Evolutionary conservation across 2,329 filamentous ascomycete genomes (phyloP), one percentile per base, ranked within the genome.

Genomic region (Claviceps lovelessii): DNA sequence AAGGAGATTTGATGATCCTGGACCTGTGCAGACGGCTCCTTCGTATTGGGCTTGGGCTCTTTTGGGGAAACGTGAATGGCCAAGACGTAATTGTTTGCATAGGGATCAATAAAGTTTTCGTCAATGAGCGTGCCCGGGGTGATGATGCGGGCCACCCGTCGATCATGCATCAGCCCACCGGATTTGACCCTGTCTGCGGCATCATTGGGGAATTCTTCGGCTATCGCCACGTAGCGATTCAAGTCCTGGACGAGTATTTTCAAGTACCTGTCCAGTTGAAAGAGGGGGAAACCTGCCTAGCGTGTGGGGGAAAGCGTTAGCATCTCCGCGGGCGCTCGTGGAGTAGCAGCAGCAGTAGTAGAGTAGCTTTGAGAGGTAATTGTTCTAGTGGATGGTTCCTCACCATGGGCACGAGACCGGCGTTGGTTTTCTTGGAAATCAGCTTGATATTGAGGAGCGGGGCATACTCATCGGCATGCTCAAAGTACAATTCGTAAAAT

Each of bases 401-500:
- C 73, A 90, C 87, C 91, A 98, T 97, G 6, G 90, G 74, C 19
- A 98, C 88, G 28, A 81, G 79, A 1, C 86, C 87, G 9, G 83
- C 84, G 59, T 73, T 86, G n/a, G 86, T 89, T 68, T 83, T 90
- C 67, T 88, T 93, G 54, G 79, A 79, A 2, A 86, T 84, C 54
- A 95, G 83, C 69, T 96, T 97, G 64, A 98, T 72, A 63, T 90
- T 93, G 59, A 98, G 76, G 48, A 95, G 74, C 1, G 90, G 87
- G 1, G 86, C 91, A 67, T 86, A 86, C 65, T 95, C 84, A 56
- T 95, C 87, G 11, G 94, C 93, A 67, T 98, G 90, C 63, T 95
- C 86, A 68, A 97, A 94, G 72, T 98, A 98, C 56, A 98, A 74
- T 79, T 98, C 93, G 70, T 97, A 98, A 71, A 98, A 98, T 57